Percentiles rank a stretch among this genome's conserved stretches.
Conservation (phyloP, 2,329 filamentous ascomycete species). For the Plenodomus lindquistii region DNA sequence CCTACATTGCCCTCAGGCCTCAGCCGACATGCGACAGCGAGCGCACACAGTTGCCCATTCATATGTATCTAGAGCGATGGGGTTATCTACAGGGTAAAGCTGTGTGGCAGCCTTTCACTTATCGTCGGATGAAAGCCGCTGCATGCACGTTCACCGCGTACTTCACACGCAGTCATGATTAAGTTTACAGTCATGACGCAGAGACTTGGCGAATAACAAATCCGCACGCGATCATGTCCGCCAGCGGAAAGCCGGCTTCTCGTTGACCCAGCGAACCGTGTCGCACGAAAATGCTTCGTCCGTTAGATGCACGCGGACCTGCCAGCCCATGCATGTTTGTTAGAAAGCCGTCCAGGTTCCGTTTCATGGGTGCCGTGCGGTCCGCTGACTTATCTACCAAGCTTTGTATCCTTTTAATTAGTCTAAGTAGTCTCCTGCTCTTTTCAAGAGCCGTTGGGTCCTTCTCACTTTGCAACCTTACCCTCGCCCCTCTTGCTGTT, state of each 20-base stretch:
- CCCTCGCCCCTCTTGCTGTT: not conserved
- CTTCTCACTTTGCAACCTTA: not conserved
- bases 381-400: constrained; percentile 11
- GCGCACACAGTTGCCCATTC: not conserved
- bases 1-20: not conserved
- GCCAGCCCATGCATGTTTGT: not conserved
- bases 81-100: not conserved
- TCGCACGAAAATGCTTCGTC: constrained; percentile 9
- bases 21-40: not conserved
- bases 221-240: constrained; percentile 4
- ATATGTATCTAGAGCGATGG: not conserved
- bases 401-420: constrained; percentile 2
- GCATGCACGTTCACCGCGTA: not conserved
- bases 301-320: constrained; percentile 2
- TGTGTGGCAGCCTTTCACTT: not conserved
- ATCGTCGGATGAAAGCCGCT: not conserved
- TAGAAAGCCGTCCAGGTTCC: not conserved
- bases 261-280: constrained; percentile 1
- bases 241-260: constrained; percentile 10
- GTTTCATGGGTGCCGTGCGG: constrained; percentile 3
- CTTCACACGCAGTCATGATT: not conserved
- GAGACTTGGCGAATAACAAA: not conserved
- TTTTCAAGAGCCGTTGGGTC: not conserved
- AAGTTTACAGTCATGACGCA: constrained; percentile 9
- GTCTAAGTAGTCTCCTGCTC: not conserved